phyloP scores from a whole-genome alignment of 371 early-diverging fungal species.

The Syncephalastrum contaminatum region DNA sequence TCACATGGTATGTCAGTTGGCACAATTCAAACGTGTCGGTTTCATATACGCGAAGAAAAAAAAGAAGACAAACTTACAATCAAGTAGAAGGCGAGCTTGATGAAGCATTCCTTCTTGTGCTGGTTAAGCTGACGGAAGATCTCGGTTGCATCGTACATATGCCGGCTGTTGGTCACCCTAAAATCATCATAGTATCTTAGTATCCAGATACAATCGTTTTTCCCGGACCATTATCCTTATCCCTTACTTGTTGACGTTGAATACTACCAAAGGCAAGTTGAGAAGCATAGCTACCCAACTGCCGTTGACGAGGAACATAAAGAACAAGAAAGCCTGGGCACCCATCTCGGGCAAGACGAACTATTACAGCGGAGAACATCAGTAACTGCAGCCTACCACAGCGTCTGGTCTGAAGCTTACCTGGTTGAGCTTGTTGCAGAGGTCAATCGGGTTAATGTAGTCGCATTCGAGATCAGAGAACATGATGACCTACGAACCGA shows the following conservation, averaged over 20 bases:
- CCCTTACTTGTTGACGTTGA: constrained; percentile 82
- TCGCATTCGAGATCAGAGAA: constrained; percentile 95
- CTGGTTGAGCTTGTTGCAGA: constrained; percentile 94
- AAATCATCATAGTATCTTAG: too few species aligned
- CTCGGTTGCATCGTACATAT: constrained; percentile 96
- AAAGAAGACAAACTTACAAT: constrained; percentile 45
- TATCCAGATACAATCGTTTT: too few species aligned
- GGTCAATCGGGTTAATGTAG: constrained; percentile 98
- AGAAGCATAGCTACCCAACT: constrained; percentile 84
- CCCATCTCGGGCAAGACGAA: constrained; percentile 93
- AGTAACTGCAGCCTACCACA: not conserved
- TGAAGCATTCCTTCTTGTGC: constrained; percentile 93
- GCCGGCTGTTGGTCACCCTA: constrained; percentile 77
- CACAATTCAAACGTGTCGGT: not conserved
- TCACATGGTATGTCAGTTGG: not conserved
- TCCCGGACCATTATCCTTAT: too few species aligned
- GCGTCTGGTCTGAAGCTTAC: constrained; percentile 37
- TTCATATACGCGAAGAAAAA: too few species aligned
- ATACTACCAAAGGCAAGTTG: constrained; percentile 85
- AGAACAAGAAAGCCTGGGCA: constrained; percentile 78
- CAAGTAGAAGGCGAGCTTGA: constrained; percentile 94
- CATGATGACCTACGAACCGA: constrained; percentile 75
- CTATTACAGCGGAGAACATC: constrained; percentile 36
- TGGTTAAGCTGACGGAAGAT: constrained; percentile 88
- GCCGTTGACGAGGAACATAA: constrained; percentile 82